These are phyloP conservation scores for Lepidium campestre DNA, from an alignment of 441 rosid genomes.

Conservation along the genomic window DNA sequence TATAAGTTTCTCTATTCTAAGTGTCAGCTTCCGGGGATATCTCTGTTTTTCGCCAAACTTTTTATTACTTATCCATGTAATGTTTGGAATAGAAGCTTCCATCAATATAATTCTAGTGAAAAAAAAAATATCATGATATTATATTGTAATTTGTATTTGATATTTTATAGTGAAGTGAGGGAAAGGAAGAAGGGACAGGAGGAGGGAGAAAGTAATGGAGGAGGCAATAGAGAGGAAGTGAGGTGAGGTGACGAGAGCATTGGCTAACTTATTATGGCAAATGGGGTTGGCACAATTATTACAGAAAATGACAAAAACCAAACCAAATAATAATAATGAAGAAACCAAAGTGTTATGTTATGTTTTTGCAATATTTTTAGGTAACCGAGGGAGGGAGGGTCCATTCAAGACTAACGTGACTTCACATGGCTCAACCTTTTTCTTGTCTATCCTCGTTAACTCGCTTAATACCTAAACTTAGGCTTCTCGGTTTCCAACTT, in stretches of 20 bases:
- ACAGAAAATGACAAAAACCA: slow-evolving; percentile 17
- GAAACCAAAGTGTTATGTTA: slow-evolving; percentile 1
- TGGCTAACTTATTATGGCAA: slow-evolving; percentile 19
- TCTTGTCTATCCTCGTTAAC: not conserved
- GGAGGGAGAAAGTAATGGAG: not conserved
- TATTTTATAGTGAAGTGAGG: not conserved
- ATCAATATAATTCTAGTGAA: not conserved
- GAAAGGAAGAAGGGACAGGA: not conserved
- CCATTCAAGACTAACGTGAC: slow-evolving; percentile 22
- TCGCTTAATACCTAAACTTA: not conserved
- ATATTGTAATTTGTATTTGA: not conserved
- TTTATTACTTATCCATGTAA: too few species aligned
- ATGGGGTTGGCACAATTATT: slow-evolving; percentile 23
- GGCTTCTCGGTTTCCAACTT: not conserved
- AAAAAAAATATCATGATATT: not conserved
- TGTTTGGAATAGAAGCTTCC: too few species aligned
- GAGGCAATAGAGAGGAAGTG: slow-evolving; percentile 11
- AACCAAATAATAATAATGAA: not conserved
- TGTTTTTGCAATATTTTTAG: not conserved
- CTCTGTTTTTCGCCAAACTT: too few species aligned
- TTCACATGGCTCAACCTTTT: slow-evolving; percentile 20
- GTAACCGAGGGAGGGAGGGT: slow-evolving; percentile 20
- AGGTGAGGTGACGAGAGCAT: slow-evolving; percentile 10
- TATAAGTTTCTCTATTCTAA: too few species aligned
- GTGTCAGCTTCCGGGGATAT: too few species aligned